Base-by-base conservation (phyloP, 164 flowering plant genomes). In the Vitis cinerea region DNA sequence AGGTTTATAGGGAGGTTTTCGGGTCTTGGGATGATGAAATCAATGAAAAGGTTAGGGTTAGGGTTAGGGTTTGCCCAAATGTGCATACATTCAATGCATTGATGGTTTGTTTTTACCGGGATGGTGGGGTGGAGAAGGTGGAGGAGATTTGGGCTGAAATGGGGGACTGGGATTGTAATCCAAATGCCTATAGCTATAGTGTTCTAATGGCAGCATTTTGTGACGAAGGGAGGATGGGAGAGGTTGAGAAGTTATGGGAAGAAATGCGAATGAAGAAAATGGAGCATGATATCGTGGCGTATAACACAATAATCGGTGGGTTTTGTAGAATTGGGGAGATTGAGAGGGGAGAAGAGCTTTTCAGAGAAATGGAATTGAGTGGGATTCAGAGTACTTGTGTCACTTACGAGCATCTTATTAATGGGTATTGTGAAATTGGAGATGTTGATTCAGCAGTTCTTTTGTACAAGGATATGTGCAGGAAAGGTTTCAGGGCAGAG, bases 271-370 rank as follows among this genome's bases (percentile, higher is more conserved):
- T n/a, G 8, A 83, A 82, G 71, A 71, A 61, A 48, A 61, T 88
- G 53, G 70, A 79, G 63, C 87, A 71, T 60, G 97, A 92, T 83
- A 64, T 78, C 47, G 85, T 87, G 66, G 84, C 86, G 50, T 92
- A 90, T 64, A 88, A 92, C 61, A 88, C 90, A 6, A 53, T 94
- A 10, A 87, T 92, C 66, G 86, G 80, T 15, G 93, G 93, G 16
- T 84, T 83, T 72, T 92, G 96, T 59, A 69, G 71, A 63, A 64
- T 49, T 58, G 83, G 86, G 14, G 83, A 89, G 63, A 58, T 86
- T 55, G 71, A 8, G 3, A 85, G 71, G 68, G 97, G 90, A 2
- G 94, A 89, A 73, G 90, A 83, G 61, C 68, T 85, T 44, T 81
- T 74, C 51, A 71, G 79, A 68, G 88, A 90, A 65, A 94, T 94